These are phyloP conservation scores for Geosmithia morbida DNA, from an alignment of 2,329 filamentous ascomycete genomes.

Conservation along the genomic window DNA sequence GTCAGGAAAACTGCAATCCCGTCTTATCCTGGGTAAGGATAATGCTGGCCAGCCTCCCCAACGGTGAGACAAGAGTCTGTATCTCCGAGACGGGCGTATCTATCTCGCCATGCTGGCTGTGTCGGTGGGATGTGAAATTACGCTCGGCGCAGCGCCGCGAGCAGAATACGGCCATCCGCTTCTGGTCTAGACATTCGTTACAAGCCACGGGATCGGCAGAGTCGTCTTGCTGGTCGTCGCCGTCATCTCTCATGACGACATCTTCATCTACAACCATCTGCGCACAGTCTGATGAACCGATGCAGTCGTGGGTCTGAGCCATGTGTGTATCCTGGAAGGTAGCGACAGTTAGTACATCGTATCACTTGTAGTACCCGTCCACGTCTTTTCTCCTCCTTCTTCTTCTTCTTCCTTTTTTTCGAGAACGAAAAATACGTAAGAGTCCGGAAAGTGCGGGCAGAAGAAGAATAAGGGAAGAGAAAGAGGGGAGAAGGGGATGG, in stretches of 20 bases:
- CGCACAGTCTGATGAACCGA: conserved; percentile 23
- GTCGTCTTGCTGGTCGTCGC: conserved; percentile 24
- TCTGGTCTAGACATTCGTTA: conserved; percentile 23
- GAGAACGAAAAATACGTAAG: no score
- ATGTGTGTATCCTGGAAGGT: conserved; percentile 21
- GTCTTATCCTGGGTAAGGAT: conserved; percentile 16
- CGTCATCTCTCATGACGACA: conserved; percentile 8
- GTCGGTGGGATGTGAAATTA: conserved; percentile 25
- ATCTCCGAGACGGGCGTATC: conserved; percentile 9
- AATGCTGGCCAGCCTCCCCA: conserved; percentile 12
- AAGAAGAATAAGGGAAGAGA: background rate
- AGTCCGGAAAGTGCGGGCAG: no score
- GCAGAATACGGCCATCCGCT: conserved; percentile 24
- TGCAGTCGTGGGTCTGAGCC: conserved; percentile 23
- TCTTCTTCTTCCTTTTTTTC: no score
- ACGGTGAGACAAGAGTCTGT: conserved; percentile 7
- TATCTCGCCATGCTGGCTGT: conserved; percentile 13
- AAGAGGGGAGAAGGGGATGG: background rate
- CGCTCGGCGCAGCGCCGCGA: conserved; percentile 23
- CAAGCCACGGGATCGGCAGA: conserved; percentile 19
- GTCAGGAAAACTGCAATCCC: conserved; percentile 13
- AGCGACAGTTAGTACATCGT: conserved; percentile 11
- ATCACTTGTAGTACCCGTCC: no score
- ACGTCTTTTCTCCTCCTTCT: no score
- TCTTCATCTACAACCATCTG: conserved; percentile 17